Evolutionary conservation across 2,329 filamentous ascomycete species (phyloP).

Genomic region (Fusarium algeriense): DNA sequence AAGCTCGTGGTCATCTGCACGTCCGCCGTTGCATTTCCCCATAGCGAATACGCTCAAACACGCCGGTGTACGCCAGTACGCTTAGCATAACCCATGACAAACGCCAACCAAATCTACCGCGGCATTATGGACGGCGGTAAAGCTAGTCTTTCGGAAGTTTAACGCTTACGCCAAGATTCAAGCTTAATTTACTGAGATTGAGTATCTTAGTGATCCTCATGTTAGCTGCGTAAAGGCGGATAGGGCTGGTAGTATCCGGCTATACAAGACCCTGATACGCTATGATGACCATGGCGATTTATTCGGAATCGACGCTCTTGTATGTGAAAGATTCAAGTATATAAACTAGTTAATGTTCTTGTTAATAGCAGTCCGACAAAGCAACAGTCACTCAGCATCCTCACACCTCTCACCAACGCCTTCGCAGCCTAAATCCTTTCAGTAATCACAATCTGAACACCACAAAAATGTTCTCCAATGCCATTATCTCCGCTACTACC

Average conservation of each 20-base stretch:
- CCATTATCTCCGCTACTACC: slow-evolving; percentile 17
- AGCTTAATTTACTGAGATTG: slow-evolving; percentile 5
- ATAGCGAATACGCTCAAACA: slow-evolving; percentile 13
- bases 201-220: not conserved
- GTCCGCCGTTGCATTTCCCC: not conserved
- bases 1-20: fast-evolving
- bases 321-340: not conserved
- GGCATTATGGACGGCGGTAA: not conserved
- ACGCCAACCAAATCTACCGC: not conserved
- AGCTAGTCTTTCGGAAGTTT: too few relatives aligned
- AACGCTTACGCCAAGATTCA: not conserved
- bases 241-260: slow-evolving; percentile 1
- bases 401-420: not conserved
- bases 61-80: slow-evolving; percentile 14
- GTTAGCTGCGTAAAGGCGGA: slow-evolving; percentile 2
- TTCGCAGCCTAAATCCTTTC: not conserved
- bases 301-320: fast-evolving
- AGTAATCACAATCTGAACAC: not conserved
- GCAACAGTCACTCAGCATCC: slow-evolving; percentile 1
- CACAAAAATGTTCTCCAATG: slow-evolving; percentile 17
- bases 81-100: not conserved
- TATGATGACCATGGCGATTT: too few relatives aligned
- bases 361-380: not conserved
- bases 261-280: not conserved
- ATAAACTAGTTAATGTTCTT: slow-evolving; percentile 3